Evolutionary conservation across 2,329 filamentous ascomycete genomes (phyloP).

Genomic region (Arachnopeziza araneosa): DNA sequence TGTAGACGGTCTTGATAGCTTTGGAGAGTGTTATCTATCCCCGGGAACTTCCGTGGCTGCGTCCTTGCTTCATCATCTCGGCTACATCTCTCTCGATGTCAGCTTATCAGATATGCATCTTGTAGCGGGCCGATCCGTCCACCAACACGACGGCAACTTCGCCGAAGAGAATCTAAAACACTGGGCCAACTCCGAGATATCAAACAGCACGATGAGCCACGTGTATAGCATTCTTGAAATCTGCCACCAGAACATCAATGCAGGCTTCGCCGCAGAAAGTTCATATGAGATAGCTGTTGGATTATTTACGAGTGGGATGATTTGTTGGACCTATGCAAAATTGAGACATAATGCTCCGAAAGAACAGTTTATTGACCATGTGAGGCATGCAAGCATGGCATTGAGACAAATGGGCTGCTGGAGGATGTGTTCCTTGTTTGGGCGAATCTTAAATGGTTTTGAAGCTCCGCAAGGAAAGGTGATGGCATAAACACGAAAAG

Average conservation of each 20-base stretch:
- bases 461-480: slow-evolving; percentile 9
- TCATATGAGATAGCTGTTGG: slow-evolving; percentile 23
- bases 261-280: slow-evolving; percentile 12
- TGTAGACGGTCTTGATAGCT: slow-evolving; percentile 23
- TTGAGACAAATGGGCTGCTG: slow-evolving; percentile 25
- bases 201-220: slow-evolving; percentile 22
- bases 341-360: slow-evolving; percentile 10
- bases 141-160: slow-evolving; percentile 22
- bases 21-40: slow-evolving; percentile 21
- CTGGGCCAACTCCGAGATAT: slow-evolving; percentile 26
- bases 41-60: slow-evolving; percentile 10
- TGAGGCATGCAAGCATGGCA: slow-evolving; percentile 20
- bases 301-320: slow-evolving; percentile 26
- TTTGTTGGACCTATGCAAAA: slow-evolving; percentile 28
- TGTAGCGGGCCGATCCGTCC: slow-evolving; percentile 23
- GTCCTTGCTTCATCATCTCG: slow-evolving; percentile 21
- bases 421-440: slow-evolving; percentile 27
- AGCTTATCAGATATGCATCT: slow-evolving; percentile 26
- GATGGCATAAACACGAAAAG: neutral
- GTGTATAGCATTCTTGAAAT: slow-evolving; percentile 21
- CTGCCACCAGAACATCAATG: slow-evolving; percentile 15
- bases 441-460: slow-evolving; percentile 25
- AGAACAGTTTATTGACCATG: slow-evolving; percentile 15
- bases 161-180: slow-evolving; percentile 26
- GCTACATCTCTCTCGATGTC: slow-evolving; percentile 24